phyloP scores from a whole-genome alignment of 2,329 filamentous ascomycete species.

The Trichophyton schoenleinii region DNA sequence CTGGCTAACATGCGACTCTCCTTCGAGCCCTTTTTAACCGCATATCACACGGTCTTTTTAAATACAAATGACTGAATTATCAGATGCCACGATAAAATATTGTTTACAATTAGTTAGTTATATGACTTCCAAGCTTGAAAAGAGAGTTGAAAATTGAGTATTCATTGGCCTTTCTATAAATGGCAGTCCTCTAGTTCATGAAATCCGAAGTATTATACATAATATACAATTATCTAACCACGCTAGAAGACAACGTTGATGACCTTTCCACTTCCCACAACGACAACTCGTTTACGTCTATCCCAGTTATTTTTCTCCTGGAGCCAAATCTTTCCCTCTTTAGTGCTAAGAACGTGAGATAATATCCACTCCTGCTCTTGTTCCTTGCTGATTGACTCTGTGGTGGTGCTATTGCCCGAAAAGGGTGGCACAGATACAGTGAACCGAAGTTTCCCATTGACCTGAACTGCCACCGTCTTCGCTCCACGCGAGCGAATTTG shows the following conservation, averaged over 20 bases:
- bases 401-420: conserved; percentile 15
- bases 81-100: neutral
- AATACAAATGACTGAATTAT: neutral
- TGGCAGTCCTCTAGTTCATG: too few relatives aligned
- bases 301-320: conserved; percentile 38
- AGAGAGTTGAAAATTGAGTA: neutral
- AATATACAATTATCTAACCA: neutral
- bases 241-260: conserved; percentile 57
- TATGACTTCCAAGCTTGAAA: neutral
- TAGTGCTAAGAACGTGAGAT: conserved; percentile 46
- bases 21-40: neutral
- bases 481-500: conserved; percentile 39
- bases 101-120: neutral
- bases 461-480: conserved; percentile 51
- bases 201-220: neutral
- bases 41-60: neutral
- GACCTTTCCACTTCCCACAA: conserved; percentile 53
- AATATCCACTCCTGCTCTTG: conserved; percentile 50
- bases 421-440: conserved; percentile 51
- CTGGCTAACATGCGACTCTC: neutral
- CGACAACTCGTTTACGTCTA: conserved; percentile 51
- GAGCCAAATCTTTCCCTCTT: conserved; percentile 48
- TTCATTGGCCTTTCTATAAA: neutral
- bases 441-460: conserved; percentile 68
- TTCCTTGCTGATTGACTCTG: conserved; percentile 3